A percentile compares a stretch with the other conserved stretches of the same genome.
phyloP scores from a whole-genome alignment of 2,329 filamentous ascomycete species.

The Fusarium falciforme region DNA sequence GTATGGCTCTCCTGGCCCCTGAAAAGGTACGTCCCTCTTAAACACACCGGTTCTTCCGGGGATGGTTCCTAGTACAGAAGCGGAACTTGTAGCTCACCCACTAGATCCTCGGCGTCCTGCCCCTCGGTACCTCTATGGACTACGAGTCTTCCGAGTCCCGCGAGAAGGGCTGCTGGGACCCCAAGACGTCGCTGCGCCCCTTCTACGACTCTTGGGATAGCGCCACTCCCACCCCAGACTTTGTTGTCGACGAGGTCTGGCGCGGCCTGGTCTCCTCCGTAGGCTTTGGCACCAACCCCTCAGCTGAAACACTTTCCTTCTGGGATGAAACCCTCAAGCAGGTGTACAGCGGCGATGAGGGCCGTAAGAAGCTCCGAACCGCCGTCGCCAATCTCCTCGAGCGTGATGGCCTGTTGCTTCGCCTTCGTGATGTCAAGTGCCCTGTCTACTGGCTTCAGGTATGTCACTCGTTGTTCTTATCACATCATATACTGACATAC shows the following conservation, averaged over 20 bases:
- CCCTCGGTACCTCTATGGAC: conserved; percentile 65
- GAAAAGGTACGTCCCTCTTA: conserved; percentile 52
- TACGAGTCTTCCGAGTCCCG: conserved; percentile 60
- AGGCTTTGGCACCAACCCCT: conserved; percentile 57
- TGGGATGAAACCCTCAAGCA: conserved; percentile 59
- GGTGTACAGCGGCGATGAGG: conserved; percentile 62
- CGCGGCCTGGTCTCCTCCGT: conserved; percentile 57
- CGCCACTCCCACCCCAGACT: conserved; percentile 55
- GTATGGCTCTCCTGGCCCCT: conserved; percentile 64
- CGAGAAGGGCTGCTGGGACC: conserved; percentile 62
- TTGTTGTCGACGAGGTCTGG: conserved; percentile 60
- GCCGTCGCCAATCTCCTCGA: conserved; percentile 58
- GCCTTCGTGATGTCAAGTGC: conserved; percentile 60
- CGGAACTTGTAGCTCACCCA: conserved; percentile 16
- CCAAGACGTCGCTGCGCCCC: conserved; percentile 52
- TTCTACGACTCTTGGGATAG: conserved; percentile 58
- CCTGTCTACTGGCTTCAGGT: conserved; percentile 66
- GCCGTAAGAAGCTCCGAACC: conserved; percentile 60
- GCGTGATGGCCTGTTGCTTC: conserved; percentile 59
- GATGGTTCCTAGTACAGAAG: background rate
- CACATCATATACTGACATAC: conserved; percentile 5
- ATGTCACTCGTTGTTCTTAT: conserved; percentile 16
- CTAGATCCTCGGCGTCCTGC: conserved; percentile 60
- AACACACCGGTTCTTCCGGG: background rate
- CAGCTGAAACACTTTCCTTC: conserved; percentile 53